A percentile compares a stretch with the other conserved stretches of the same genome.
phyloP scores from a whole-genome alignment of 2,329 filamentous ascomycete species.

The Teratosphaeria zuluensis region DNA sequence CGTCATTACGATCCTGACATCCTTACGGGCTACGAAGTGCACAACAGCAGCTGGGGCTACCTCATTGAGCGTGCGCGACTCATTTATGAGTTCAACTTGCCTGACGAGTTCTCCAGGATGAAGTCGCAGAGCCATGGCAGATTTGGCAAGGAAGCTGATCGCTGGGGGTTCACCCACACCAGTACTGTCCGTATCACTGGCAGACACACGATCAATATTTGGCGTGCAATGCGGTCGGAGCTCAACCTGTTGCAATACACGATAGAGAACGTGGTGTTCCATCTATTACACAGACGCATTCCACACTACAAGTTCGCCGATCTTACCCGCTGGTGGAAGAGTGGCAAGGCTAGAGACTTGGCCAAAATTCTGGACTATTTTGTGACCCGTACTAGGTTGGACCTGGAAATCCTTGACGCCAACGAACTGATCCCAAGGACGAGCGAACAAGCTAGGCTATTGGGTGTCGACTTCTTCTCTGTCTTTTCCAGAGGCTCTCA shows the following conservation, averaged over 20 bases:
- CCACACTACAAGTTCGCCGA: conserved; percentile 76
- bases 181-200: conserved; percentile 90
- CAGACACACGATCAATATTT: conserved; percentile 92
- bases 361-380: conserved; percentile 72
- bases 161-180: conserved; percentile 90
- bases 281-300: conserved; percentile 75
- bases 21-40: conserved; percentile 87
- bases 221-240: conserved; percentile 91
- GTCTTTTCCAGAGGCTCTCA: conserved; percentile 92
- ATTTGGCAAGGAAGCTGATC: conserved; percentile 76
- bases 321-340: conserved; percentile 73
- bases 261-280: conserved; percentile 91
- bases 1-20: conserved; percentile 80
- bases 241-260: conserved; percentile 87
- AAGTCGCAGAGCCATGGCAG: conserved; percentile 72
- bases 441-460: conserved; percentile 83
- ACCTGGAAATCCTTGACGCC: conserved; percentile 82
- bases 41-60: conserved; percentile 90
- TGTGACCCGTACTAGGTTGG: conserved; percentile 61
- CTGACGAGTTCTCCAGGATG: conserved; percentile 83
- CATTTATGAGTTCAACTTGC: conserved; percentile 84
- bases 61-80: conserved; percentile 78
- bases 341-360: conserved; percentile 57
- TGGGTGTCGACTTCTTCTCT: conserved; percentile 94
- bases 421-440: conserved; percentile 84